Conservation (phyloP, 331 rosid genomes). For the Malus hybrid region DNA sequence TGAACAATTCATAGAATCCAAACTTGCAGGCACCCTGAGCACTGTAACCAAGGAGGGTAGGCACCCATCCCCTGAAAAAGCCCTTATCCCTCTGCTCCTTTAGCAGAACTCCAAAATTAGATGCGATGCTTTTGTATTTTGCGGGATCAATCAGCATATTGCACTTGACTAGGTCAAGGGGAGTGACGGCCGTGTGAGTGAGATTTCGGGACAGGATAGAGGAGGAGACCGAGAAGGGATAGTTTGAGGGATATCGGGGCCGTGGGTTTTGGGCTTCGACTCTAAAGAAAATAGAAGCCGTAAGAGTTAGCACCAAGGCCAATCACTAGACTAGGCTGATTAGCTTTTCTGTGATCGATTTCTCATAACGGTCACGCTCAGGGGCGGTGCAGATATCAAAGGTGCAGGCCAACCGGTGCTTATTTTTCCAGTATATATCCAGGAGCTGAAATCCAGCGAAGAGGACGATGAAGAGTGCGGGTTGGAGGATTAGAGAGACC, state of each 20-base stretch:
- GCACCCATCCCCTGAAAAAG: conserved; percentile 91
- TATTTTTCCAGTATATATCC: conserved; percentile 93
- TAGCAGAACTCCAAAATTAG: conserved; percentile 77
- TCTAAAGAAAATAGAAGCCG: too few species aligned
- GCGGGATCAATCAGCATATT: conserved; percentile 96
- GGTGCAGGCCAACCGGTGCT: conserved; percentile 79
- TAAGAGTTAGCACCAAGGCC: too few species aligned
- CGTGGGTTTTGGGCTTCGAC: too few species aligned
- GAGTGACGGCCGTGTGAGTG: conserved; percentile 90
- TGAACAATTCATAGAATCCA: conserved; percentile 89
- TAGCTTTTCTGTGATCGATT: conserved; percentile 40
- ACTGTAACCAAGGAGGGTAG: conserved; percentile 94
- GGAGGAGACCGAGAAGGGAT: too few species aligned
- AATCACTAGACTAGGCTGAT: too few species aligned
- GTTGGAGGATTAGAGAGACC: conserved; percentile 89
- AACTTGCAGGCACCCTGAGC: conserved; percentile 98
- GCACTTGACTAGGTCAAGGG: conserved; percentile 94
- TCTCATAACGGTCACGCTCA: conserved; percentile 93
- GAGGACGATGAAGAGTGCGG: conserved; percentile 77
- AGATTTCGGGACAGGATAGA: conserved; percentile 1
- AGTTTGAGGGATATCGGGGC: too few species aligned
- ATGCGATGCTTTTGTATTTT: conserved; percentile 73
- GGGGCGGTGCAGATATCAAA: conserved; percentile 86
- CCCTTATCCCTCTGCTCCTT: conserved; percentile 90
- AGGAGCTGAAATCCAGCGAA: conserved; percentile 88